These are phyloP conservation scores for Aspergillus aculeatus DNA, from an alignment of 2,329 filamentous ascomycete species.

Conservation along the genomic window DNA sequence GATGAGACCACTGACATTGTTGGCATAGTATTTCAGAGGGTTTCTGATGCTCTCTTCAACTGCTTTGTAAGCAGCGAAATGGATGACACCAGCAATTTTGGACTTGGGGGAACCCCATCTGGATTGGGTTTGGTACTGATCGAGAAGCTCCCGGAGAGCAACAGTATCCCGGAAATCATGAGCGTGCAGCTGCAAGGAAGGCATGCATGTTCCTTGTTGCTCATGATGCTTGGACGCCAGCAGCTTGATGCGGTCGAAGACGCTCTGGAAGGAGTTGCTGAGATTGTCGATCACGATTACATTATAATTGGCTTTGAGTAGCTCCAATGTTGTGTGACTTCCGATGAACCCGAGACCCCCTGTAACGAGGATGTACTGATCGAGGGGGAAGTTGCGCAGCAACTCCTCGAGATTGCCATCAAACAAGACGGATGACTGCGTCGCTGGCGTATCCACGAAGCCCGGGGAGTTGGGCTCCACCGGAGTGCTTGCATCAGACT, in stretches of 20 bases:
- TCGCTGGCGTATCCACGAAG: slow-evolving; percentile 44
- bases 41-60: slow-evolving; percentile 62
- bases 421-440: slow-evolving; percentile 47
- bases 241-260: slow-evolving; percentile 36
- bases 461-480: slow-evolving; percentile 30
- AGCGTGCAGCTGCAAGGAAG: slow-evolving; percentile 47
- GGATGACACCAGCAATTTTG: slow-evolving; percentile 63
- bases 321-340: slow-evolving; percentile 44
- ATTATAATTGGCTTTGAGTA: slow-evolving; percentile 43
- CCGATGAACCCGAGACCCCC: slow-evolving; percentile 45
- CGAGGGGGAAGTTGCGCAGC: slow-evolving; percentile 38
- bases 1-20: slow-evolving; percentile 65
- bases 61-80: slow-evolving; percentile 68
- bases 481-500: slow-evolving; percentile 33
- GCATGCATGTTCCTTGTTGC: slow-evolving; percentile 41
- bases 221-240: slow-evolving; percentile 39
- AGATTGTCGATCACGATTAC: slow-evolving; percentile 45
- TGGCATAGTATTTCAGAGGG: slow-evolving; percentile 65
- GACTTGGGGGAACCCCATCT: slow-evolving; percentile 43
- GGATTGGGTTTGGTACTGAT: slow-evolving; percentile 40
- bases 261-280: slow-evolving; percentile 39
- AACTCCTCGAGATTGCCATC: slow-evolving; percentile 46
- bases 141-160: slow-evolving; percentile 44
- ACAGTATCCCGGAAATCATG: slow-evolving; percentile 50
- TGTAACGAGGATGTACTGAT: slow-evolving; percentile 46